These are phyloP conservation scores for Elaeis oleifera DNA, from an alignment of 202 grass and related monocot species.

Conservation along the genomic window DNA sequence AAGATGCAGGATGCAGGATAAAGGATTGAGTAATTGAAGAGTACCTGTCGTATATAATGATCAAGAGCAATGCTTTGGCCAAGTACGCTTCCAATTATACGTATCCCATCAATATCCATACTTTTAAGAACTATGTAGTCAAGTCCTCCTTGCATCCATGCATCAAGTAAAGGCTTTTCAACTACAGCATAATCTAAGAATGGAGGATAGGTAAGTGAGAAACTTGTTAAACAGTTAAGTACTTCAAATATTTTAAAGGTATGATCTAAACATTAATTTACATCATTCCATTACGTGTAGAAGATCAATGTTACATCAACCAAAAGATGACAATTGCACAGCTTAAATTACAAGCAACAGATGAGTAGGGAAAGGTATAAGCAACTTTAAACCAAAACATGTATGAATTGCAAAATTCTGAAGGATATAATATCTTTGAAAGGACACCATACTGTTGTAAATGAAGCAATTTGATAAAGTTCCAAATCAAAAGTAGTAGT, in stretches of 20 bases:
- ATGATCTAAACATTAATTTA: too few relatives aligned
- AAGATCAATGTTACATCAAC: too few relatives aligned
- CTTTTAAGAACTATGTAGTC: conserved; percentile 90
- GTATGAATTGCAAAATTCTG: too few relatives aligned
- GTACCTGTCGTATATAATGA: conserved; percentile 89
- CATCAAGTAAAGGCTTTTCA: conserved; percentile 57
- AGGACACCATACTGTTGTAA: too few relatives aligned
- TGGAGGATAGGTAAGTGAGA: conserved; percentile 3
- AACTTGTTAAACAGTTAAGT: neutral
- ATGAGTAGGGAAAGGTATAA: neutral
- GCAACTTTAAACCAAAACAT: too few relatives aligned
- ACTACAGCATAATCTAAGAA: conserved; percentile 84
- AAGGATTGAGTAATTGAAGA: neutral
- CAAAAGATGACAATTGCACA: neutral
- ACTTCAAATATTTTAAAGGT: too few relatives aligned
- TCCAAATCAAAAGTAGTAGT: too few relatives aligned
- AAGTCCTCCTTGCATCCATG: conserved; percentile 90
- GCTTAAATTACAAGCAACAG: neutral
- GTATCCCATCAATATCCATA: conserved; percentile 79
- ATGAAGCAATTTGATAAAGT: too few relatives aligned
- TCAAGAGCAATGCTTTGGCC: conserved; percentile 98
- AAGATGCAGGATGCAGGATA: neutral
- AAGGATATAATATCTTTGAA: too few relatives aligned
- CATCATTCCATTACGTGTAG: too few relatives aligned
- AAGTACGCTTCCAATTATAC: conserved; percentile 75